Evolutionary conservation across 495 filamentous ascomycete genomes (phyloP), one percentile per base, ranked within the genome.

Genomic region (Penicillium parvum): DNA sequence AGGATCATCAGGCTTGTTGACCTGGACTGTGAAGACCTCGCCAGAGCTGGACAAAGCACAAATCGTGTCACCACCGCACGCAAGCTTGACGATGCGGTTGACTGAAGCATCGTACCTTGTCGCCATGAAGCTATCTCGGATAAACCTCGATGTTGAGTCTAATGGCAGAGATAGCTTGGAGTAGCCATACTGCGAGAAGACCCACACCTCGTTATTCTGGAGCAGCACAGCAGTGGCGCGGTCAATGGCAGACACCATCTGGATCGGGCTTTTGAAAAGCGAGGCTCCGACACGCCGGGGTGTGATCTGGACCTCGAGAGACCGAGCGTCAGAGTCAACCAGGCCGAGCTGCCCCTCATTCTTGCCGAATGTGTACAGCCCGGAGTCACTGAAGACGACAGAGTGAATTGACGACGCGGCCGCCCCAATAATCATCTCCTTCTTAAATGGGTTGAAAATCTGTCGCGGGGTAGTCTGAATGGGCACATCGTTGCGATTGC

Each of bases 321-420:
- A 95, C 14, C 88, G 82, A 27, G 94, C 89, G 63, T 97, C 91
- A 9, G 92, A 90, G 58, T 96, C 94, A 56, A 96, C 85, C 30
- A 98, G 71, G 3, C 92, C 94, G 33, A 98, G 77, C 52, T 98
- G 92, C 16, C 92, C 92, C 50, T 94, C 81, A 50, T 97, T 98
- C 63, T 92, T 95, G 14, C 92, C 92, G 72, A 94, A 98, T 4
- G 88, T 95, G 58, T 85, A 98, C 4, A 98, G 69, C 16, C 89
- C 88, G 2, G 80, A 75, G 2, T 73, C 70, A 4, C 87, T 96
- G 53, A 92, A 85, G 3, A 87, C 88, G 7, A 92, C 90, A 0
- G 89, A 96, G 60, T 98, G 92, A 12, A 94, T 82, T 1, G 88
- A 74, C 6, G 90, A 96, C n/a, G 90, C 91, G 3, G 92, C 89